A percentile compares a stretch with the other conserved stretches of the same genome.
Conservation (phyloP, 768 basidiomycete species). For the Pleurotus salmoneostramineus region DNA sequence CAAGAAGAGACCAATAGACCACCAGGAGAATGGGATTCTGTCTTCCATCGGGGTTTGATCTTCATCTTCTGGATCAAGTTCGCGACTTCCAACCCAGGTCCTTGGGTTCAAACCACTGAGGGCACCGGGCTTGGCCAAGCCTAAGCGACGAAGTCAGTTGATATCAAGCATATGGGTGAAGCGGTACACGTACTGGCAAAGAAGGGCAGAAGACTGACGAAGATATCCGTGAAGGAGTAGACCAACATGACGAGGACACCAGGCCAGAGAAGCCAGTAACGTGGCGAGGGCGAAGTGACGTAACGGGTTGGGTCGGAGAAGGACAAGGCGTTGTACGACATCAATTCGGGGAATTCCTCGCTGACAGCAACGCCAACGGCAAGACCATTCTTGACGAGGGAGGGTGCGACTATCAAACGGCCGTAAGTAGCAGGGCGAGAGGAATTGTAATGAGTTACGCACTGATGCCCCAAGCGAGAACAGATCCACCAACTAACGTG, state of each 20-base stretch:
- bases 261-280: conserved; percentile 64
- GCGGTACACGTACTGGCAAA: conserved; percentile 20
- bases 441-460: conserved; percentile 12
- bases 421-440: neutral
- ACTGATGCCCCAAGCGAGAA: conserved; percentile 63
- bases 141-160: neutral
- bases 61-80: conserved; percentile 35
- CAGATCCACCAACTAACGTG: conserved; percentile 40
- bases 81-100: conserved; percentile 25
- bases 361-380: conserved; percentile 37
- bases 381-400: conserved; percentile 47
- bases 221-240: conserved; percentile 53
- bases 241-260: conserved; percentile 60
- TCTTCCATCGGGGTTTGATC: conserved; percentile 52
- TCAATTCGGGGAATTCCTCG: conserved; percentile 34
- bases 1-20: conserved; percentile 44
- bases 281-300: conserved; percentile 42
- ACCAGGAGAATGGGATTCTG: conserved; percentile 53
- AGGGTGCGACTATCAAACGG: conserved; percentile 43
- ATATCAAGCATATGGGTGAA: neutral
- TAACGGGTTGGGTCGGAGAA: conserved; percentile 40
- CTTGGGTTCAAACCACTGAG: conserved; percentile 14
- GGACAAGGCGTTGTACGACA: conserved; percentile 41
- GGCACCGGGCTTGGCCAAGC: conserved; percentile 12
- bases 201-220: conserved; percentile 34